Conservation (phyloP, 495 filamentous ascomycete genomes). For the Hypoxylon fuscum region DNA sequence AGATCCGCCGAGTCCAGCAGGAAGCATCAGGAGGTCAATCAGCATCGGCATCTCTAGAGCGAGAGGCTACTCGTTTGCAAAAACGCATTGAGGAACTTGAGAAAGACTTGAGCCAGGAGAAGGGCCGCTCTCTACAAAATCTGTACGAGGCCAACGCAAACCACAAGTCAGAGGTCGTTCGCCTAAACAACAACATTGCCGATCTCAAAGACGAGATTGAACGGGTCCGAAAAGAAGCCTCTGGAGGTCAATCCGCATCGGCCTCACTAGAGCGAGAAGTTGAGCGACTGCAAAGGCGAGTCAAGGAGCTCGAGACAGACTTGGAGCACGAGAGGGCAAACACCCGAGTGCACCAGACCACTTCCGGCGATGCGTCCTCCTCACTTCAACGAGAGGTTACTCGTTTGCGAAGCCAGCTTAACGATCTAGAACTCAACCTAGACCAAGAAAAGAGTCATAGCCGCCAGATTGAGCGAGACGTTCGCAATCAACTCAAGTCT, state of each 20-base stretch:
- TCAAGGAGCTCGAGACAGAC: constrained; percentile 37
- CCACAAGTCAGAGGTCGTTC: constrained; percentile 33
- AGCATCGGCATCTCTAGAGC: constrained; percentile 40
- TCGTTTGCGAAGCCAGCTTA: constrained; percentile 62
- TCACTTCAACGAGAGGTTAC: constrained; percentile 70
- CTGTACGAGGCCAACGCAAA: constrained; percentile 34
- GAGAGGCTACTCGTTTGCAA: constrained; percentile 31
- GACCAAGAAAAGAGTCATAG: constrained; percentile 68
- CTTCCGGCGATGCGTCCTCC: constrained; percentile 72
- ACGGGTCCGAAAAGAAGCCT: constrained; percentile 49
- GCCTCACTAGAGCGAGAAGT: constrained; percentile 37
- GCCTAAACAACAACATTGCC: constrained; percentile 70
- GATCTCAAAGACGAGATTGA: constrained; percentile 73
- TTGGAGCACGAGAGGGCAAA: constrained; percentile 73
- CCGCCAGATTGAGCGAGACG: constrained; percentile 64
- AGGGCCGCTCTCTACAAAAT: constrained; percentile 30
- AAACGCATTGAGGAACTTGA: constrained; percentile 34
- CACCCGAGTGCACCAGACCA: constrained; percentile 73
- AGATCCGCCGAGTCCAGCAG: constrained; percentile 48
- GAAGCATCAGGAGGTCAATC: constrained; percentile 52
- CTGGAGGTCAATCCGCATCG: constrained; percentile 47
- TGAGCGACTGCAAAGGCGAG: constrained; percentile 31
- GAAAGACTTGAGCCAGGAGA: constrained; percentile 49
- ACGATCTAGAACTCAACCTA: constrained; percentile 67
- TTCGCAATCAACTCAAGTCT: constrained; percentile 66